Percentiles rank a stretch among this genome's conserved stretches.
phyloP scores from a whole-genome alignment of 352 stramenopile genomes.

The Globisporangium nagaii region DNA sequence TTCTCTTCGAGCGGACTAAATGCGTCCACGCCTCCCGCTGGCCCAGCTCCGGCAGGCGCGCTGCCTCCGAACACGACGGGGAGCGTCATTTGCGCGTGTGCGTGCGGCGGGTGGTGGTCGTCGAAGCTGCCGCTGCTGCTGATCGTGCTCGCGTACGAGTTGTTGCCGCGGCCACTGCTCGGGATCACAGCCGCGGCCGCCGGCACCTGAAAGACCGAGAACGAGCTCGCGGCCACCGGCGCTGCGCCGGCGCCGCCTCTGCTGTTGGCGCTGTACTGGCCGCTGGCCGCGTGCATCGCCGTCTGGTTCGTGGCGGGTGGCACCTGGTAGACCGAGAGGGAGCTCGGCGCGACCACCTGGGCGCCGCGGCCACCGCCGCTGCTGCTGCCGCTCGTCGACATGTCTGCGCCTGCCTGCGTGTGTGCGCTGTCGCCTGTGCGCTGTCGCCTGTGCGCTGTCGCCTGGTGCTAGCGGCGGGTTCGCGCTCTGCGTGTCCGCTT shows the following conservation, averaged over 20 bases:
- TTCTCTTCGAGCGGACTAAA: conserved; percentile 11
- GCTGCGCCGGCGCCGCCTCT: not conserved
- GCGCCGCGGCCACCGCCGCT: not conserved
- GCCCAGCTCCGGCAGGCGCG: not conserved
- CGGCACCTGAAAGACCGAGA: conserved; percentile 68
- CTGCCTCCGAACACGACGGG: not conserved
- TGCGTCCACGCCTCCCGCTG: not conserved
- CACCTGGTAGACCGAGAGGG: not conserved
- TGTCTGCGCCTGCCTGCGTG: not conserved
- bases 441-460: not conserved
- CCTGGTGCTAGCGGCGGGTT: too few species aligned
- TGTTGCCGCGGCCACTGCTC: not conserved
- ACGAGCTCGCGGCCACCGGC: conserved; percentile 24
- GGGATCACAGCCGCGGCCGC: conserved; percentile 12
- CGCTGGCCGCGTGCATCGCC: not conserved
- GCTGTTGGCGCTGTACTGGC: not conserved
- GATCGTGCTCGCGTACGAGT: conserved; percentile 7
- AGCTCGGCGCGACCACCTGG: not conserved
- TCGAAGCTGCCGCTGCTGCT: conserved; percentile 11
- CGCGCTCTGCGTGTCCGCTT: too few species aligned
- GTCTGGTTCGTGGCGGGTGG: not conserved
- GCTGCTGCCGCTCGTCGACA: not conserved
- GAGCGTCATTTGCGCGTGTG: not conserved
- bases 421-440: not conserved
- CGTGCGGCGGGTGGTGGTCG: not conserved